Conservation (phyloP, 371 early-diverging fungal species). For the Mortierella sp. region DNA sequence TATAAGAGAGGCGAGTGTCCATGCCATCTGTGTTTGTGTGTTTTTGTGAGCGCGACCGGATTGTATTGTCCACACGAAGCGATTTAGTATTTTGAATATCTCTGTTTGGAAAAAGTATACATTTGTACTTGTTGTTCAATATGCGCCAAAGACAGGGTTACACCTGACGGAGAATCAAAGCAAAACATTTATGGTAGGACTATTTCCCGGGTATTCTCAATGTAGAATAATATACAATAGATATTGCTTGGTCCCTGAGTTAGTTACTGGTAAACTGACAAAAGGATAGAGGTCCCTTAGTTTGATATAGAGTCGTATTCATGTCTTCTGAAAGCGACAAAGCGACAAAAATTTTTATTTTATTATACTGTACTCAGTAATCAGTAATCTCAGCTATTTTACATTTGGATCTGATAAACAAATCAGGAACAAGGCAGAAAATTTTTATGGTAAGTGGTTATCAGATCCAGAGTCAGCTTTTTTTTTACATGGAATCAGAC, state of each 20-base stretch:
- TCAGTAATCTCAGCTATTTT: too few relatives aligned
- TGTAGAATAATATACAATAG: neutral
- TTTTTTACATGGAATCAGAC: constrained; percentile 12
- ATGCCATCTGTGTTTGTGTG: neutral
- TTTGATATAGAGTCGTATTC: constrained; percentile 1
- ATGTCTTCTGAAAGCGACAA: neutral
- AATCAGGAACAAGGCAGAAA: neutral
- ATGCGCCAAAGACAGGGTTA: neutral
- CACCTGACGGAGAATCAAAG: constrained; percentile 21
- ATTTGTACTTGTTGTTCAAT: neutral
- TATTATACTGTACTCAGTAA: too few relatives aligned
- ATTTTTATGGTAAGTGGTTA: constrained; percentile 14
- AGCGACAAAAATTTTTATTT: too few relatives aligned
- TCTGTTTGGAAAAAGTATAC: neutral
- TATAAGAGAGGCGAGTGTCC: constrained; percentile 12
- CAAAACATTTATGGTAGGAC: neutral
- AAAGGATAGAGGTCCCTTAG: neutral
- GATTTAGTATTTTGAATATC: neutral
- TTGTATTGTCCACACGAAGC: too few relatives aligned
- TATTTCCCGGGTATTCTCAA: constrained; percentile 7
- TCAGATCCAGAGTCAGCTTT: constrained; percentile 51
- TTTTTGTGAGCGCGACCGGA: neutral
- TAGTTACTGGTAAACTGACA: neutral
- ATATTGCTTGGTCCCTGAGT: neutral
- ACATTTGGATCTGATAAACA: constrained; percentile 37